phyloP scores from a whole-genome alignment of 2,329 filamentous ascomycete genomes.

The Phaeomoniella chlamydospora region DNA sequence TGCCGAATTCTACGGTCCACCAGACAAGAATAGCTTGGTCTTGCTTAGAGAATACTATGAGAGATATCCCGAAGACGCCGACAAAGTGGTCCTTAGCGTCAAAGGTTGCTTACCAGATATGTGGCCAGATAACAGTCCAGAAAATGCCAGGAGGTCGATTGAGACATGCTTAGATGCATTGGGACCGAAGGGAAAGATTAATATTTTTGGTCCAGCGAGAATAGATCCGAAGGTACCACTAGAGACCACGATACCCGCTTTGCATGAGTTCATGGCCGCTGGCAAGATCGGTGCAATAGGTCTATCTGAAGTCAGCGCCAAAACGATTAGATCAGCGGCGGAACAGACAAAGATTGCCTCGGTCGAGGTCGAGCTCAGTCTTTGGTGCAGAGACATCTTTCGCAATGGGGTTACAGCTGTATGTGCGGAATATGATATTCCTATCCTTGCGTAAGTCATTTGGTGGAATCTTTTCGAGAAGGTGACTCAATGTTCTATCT shows the following conservation, averaged over 20 bases:
- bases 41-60: conserved; percentile 14
- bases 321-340: conserved; percentile 23
- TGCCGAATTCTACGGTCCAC: conserved; percentile 17
- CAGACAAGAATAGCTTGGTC: conserved; percentile 14
- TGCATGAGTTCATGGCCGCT: conserved; percentile 20
- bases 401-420: conserved; percentile 39
- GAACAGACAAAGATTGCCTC: conserved; percentile 23
- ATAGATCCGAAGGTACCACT: conserved; percentile 36
- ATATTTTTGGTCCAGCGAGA: conserved; percentile 43
- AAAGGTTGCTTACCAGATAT: conserved; percentile 19
- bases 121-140: no score
- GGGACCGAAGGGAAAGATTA: conserved; percentile 40
- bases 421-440: conserved; percentile 40
- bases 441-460: conserved; percentile 34
- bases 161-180: conserved; percentile 38
- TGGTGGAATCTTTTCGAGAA: neutral
- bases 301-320: conserved; percentile 23
- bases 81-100: conserved; percentile 14
- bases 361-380: conserved; percentile 44
- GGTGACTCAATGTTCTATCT: neutral
- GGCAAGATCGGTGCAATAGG: conserved; percentile 27
- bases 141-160: conserved; percentile 33
- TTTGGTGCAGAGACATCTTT: conserved; percentile 38
- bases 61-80: conserved; percentile 14
- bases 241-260: conserved; percentile 25